Base-by-base conservation (phyloP, 139 green algal genomes). In the Bryopsis sp. region DNA sequence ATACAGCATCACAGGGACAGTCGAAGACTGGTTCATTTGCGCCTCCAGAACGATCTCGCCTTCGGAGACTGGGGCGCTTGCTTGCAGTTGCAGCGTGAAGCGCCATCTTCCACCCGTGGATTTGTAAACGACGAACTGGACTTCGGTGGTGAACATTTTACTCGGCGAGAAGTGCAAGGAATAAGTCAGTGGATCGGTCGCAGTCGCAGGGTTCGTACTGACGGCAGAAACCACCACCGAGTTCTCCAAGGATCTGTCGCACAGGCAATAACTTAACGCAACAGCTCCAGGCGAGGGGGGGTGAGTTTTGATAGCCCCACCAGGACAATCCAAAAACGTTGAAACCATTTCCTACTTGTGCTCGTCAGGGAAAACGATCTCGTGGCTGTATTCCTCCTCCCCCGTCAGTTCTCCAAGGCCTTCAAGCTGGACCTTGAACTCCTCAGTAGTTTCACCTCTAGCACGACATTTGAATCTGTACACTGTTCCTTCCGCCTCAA, bases 81-180 rank as follows among this genome's bases (percentile, higher is more conserved):
- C 77, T 48, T 77, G 70, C 31, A 83, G 67, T 54, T 85, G 72
- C 65, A 88, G 39, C 36, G 80, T 76, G 57, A 88, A 88, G 5
- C 80, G 67, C 82, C 82, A 88, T 6, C 82, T 39, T 2, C 82
- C 82, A 1, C 82, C 80, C n/a, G 36, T 79, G 32, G 48, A 34
- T 72, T 86, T 86, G 64, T 37, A 71, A 54, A 88, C 75, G 48
- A 88, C 57, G 24, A 88, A 50, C 57, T 81, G 72, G 46, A 54
- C 65, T 19, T 67, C 71, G 38, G 68, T 62, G 1, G 46, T 46
- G 58, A 88, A 65, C 50, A 73, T 68, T 5, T 46, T 47, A 47
- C 67, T 39, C 6, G 82, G 80, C 2, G 43, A 32, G 60, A 85
- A 88, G 34, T 22, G 11, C 3, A 83, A 47, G 0, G 22, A 8